Evolutionary conservation across 2,329 filamentous ascomycete species (phyloP), one percentile per base, ranked within the genome.

Genomic region (Dothideomycetes sp.): DNA sequence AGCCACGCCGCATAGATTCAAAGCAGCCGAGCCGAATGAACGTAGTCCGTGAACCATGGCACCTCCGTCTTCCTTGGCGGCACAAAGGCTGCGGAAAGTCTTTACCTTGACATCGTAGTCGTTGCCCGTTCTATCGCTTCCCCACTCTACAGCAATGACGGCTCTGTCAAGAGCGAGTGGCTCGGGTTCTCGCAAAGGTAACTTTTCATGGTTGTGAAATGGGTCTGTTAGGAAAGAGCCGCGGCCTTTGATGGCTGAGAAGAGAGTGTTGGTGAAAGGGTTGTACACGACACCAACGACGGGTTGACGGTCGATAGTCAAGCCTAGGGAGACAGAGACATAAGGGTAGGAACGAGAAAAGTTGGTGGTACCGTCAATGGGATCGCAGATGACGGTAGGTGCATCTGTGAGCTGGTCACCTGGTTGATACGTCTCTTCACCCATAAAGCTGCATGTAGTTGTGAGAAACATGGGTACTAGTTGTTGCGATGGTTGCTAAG

Each of bases 341-440:
- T 77, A 72, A 4, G 82, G 81, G 62, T 84, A 81, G 15, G 73
- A 74, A 62, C 88, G 84, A 33, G 88, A 74, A 55, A 89, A 87
- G 69, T 88, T 88, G 36, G 80, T 85, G 5, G 76, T 87, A 54
- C 82, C 84, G 63, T 89, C 84, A 51, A 89, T 87, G 31, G 84
- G 84, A 58, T 89, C 84, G 49, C 84, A 79, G 54, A 88, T 74
- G 63, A 88, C 88, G 30, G 84, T 89, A 2, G 84, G 83, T 12
- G 71, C 71, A 20, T 69, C 59, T 0, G 76, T 80, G 33, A 89
- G 67, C n/a, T 54, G 61, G 49, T 64, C 64, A 51, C 82, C 82
- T 1, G 80, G 73, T 47, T 77, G 68, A 65, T 85, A 78, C 2
- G 82, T 86, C 63, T 89, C 83, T 57, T 85, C 82, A 56, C 82